Evolutionary conservation across 306 rosid species (phyloP).

Genomic region (Quercus berberidifolia): DNA sequence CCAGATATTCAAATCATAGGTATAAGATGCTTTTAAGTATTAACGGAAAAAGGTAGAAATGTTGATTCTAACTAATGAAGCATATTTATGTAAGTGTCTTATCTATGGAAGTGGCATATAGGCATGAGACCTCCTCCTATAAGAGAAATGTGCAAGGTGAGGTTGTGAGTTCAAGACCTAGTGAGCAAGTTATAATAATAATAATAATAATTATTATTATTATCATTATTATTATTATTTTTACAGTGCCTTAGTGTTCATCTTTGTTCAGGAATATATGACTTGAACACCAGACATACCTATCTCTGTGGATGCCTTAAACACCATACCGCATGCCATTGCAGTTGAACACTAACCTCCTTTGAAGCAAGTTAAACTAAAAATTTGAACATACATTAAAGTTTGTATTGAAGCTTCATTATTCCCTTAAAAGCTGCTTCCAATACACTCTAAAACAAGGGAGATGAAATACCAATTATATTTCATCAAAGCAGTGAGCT

Average conservation of each 20-base stretch:
- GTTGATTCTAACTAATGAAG: neutral
- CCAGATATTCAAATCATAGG: neutral
- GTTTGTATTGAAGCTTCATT: conserved; percentile 3
- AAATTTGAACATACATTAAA: neutral
- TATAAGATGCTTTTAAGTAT: neutral
- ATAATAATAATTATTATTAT: too few species aligned
- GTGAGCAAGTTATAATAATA: too few species aligned
- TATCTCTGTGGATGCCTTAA: neutral
- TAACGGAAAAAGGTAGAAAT: neutral
- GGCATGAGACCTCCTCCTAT: too few species aligned
- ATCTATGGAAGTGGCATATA: too few species aligned
- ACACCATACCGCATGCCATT: conserved; percentile 5
- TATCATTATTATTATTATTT: too few species aligned
- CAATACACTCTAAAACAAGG: neutral
- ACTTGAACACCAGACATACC: conserved; percentile 2
- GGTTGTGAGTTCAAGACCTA: too few species aligned
- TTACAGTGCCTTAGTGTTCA: neutral
- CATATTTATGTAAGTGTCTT: neutral
- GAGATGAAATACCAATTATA: neutral
- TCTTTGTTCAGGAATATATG: conserved; percentile 1
- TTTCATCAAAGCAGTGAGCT: conserved; percentile 11
- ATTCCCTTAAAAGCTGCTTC: neutral
- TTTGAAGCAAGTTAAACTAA: neutral
- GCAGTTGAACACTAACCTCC: neutral
- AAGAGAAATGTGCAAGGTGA: too few species aligned